phyloP scores from a whole-genome alignment of 2,329 filamentous ascomycete species.

The Phaeosphaeria sp. region DNA sequence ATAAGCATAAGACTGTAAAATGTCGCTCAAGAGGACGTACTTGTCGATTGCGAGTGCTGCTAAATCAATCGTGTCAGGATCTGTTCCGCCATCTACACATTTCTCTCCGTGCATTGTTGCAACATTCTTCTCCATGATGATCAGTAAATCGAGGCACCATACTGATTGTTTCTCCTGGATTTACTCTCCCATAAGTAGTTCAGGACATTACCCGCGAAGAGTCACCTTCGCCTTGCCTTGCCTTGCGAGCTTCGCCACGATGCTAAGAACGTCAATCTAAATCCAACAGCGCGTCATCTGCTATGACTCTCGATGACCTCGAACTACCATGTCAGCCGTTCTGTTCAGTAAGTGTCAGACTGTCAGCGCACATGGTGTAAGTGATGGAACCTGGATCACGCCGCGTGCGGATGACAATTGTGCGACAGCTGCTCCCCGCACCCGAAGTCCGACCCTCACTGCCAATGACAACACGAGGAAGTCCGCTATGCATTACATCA shows the following conservation, averaged over 20 bases:
- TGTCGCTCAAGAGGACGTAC: background rate
- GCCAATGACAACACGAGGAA: conserved; percentile 13
- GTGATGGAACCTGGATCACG: background rate
- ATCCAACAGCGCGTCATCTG: background rate
- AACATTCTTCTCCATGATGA: background rate
- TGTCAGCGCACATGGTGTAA: background rate
- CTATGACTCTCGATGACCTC: background rate
- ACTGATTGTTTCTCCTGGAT: background rate
- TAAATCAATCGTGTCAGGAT: background rate
- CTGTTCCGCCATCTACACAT: background rate
- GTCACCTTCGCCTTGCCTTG: background rate
- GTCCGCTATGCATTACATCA: background rate
- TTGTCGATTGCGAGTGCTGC: background rate
- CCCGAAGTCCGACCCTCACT: conserved; percentile 23
- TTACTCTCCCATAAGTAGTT: background rate
- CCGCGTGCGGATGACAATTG: background rate
- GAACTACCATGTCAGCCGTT: background rate
- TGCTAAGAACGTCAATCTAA: background rate
- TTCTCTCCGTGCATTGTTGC: background rate
- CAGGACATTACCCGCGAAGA: background rate
- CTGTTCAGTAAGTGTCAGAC: background rate
- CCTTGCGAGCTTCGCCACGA: background rate
- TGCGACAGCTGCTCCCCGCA: conserved; percentile 13
- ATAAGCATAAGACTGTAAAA: background rate
- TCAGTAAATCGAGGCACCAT: background rate